phyloP scores from a whole-genome alignment of 2,329 filamentous ascomycete species.

The Verticillium alfalfae region DNA sequence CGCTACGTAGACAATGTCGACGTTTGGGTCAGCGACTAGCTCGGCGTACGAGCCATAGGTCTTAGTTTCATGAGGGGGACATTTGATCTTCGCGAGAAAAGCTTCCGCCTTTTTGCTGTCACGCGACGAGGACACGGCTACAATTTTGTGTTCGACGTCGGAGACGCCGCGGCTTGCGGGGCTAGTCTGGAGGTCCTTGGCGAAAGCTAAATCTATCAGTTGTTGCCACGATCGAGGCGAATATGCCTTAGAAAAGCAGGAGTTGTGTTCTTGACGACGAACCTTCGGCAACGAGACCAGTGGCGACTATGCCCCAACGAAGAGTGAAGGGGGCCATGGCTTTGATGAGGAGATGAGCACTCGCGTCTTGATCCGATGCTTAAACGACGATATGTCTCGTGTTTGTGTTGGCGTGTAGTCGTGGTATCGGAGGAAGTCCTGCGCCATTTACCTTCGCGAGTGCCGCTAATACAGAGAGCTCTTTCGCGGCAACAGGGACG shows the following conservation, averaged over 20 bases:
- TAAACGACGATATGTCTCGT: no score
- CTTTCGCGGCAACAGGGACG: no score
- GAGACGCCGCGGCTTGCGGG: constrained; percentile 62
- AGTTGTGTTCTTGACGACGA: constrained; percentile 15
- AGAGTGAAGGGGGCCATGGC: constrained; percentile 31
- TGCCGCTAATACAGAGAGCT: no score
- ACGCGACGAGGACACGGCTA: constrained; percentile 74
- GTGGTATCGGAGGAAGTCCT: no score
- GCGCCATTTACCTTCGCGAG: no score
- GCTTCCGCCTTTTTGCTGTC: constrained; percentile 62
- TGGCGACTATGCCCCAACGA: constrained; percentile 58
- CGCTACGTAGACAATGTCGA: constrained; percentile 84
- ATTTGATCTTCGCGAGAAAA: constrained; percentile 67
- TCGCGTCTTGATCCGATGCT: no score
- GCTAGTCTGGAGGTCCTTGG: constrained; percentile 72
- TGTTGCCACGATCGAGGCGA: background rate
- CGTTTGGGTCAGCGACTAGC: constrained; percentile 69
- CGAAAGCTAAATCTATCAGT: constrained; percentile 46
- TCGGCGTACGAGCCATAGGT: constrained; percentile 79
- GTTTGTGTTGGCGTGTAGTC: no score
- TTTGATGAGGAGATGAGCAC: no score
- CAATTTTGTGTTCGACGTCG: constrained; percentile 71
- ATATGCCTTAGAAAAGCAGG: background rate
- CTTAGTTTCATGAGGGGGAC: constrained; percentile 56
- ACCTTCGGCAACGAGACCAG: constrained; percentile 54